Evolutionary conservation across 306 rosid species (phyloP), one percentile per base, ranked within the genome.

Genomic region (Cucurbita maxima): DNA sequence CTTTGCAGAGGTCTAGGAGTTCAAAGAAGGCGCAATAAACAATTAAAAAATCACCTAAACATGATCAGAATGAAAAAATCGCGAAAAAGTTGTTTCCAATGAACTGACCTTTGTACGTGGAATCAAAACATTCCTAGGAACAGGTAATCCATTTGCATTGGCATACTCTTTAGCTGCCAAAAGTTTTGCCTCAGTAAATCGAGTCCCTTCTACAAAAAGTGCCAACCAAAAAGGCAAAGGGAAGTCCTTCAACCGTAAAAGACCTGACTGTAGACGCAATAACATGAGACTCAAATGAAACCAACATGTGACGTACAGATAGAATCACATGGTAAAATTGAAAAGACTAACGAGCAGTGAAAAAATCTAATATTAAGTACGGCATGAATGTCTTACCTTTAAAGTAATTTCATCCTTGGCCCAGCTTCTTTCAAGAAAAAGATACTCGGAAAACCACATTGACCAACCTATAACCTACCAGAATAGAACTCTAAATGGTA

Each of bases 141-240:
- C 79, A 63, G 88, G 93, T 75, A 87, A 82, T 72, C 92, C 96
- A 30, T 79, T 64, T 50, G 96, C 77, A 60, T 81, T 50, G 76
- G 98, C 98, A 84, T 88, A 92, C 75, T 92, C 96, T 84, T 90
- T 95, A 59, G 96, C 98, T 57, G 96, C 91, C 79, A 84, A 78
- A 78, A 92, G 88, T 79, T 92, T 92, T 80, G 92, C 87, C 80
- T 83, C 86, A 5, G 98, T 92, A 84, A 92, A 92, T 78, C 98
- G 96, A 64, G 98, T 90, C 54, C 98, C 98, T 82, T 92, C 98
- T 47, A 90, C 98, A 86, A 92, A 92, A 53, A 92, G 92, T 72
- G 98, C 98, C 82, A 92, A 78, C 98, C 96, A 92, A 86, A 92
- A 90, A 71, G 98, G 96, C 81, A 76, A 87, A 52, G 96, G 98